These are phyloP conservation scores for Paramecium sonneborni DNA, from an alignment of 73 alveolate species.

Conservation along the genomic window DNA sequence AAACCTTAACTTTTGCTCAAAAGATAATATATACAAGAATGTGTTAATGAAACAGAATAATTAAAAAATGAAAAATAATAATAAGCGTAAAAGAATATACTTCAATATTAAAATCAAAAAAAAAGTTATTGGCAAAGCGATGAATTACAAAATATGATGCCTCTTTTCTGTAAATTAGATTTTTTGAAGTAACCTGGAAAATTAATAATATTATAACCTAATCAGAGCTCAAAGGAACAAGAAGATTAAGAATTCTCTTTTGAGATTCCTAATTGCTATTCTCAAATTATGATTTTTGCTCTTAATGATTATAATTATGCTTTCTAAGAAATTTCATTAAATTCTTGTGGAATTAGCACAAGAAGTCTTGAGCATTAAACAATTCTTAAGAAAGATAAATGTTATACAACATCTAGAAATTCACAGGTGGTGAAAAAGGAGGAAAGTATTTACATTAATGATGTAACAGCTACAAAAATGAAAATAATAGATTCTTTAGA, in stretches of 20 bases:
- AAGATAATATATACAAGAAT: conserved; percentile 58
- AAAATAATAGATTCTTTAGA: conserved; percentile 47
- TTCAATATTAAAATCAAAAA: no score
- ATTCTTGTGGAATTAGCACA: conserved; percentile 47
- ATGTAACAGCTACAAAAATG: conserved; percentile 61
- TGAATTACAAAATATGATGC: not conserved
- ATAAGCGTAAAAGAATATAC: no score
- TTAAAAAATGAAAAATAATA: conserved; percentile 56
- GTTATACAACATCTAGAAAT: conserved; percentile 35
- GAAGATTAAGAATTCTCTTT: not conserved
- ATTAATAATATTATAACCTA: conserved; percentile 42
- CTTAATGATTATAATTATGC: conserved; percentile 9
- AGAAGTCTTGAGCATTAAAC: conserved; percentile 48
- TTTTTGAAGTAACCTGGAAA: conserved; percentile 72
- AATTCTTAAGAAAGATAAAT: not conserved
- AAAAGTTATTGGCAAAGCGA: no score
- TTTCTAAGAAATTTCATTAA: conserved; percentile 39
- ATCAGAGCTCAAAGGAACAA: conserved; percentile 52
- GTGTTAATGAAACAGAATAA: conserved; percentile 63
- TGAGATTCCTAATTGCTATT: conserved; percentile 15
- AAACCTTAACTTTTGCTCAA: conserved; percentile 71
- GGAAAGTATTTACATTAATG: conserved; percentile 56
- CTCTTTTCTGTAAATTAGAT: conserved; percentile 50
- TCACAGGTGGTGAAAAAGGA: conserved; percentile 4
- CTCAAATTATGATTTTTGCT: conserved; percentile 62